phyloP scores from a whole-genome alignment of 768 basidiomycete species.

The Coprinopsis marcescibilis region DNA sequence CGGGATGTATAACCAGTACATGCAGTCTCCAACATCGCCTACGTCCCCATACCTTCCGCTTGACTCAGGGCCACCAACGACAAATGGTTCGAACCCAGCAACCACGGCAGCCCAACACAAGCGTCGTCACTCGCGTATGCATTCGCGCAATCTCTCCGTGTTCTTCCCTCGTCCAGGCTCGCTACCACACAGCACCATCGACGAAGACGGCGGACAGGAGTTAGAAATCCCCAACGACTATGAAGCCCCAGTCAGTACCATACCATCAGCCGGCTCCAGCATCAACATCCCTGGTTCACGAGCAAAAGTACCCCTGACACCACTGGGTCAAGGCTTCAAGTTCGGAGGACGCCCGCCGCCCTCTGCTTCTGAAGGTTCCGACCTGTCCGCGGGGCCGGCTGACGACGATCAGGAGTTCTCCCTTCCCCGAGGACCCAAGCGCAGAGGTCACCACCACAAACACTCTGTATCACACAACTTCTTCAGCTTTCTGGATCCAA shows the following conservation, averaged over 20 bases:
- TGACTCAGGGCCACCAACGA: not conserved
- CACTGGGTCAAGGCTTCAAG: constrained; percentile 52
- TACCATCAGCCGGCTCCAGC: constrained; percentile 39
- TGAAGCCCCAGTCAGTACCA: constrained; percentile 41
- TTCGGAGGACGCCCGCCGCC: constrained; percentile 55
- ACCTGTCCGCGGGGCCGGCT: not conserved
- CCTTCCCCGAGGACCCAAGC: constrained; percentile 1
- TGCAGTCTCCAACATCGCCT: not conserved
- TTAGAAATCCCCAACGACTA: constrained; percentile 36
- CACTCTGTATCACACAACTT: constrained; percentile 93
- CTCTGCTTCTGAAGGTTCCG: not conserved
- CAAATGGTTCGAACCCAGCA: constrained; percentile 4
- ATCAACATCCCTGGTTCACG: constrained; percentile 33
- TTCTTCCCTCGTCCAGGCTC: constrained; percentile 84
- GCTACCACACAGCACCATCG: constrained; percentile 51
- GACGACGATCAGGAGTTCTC: too few relatives aligned
- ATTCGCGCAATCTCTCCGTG: constrained; percentile 87
- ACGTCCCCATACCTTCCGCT: not conserved
- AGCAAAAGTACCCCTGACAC: constrained; percentile 24
- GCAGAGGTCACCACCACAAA: constrained; percentile 82
- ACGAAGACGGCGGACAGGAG: constrained; percentile 54
- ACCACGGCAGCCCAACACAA: constrained; percentile 21
- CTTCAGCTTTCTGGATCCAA: constrained; percentile 91
- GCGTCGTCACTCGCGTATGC: constrained; percentile 64
- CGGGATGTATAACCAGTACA: not conserved